Base-by-base conservation (phyloP, 1,284 basidiomycete species). In the Melanopsichium pennsylvanicum region DNA sequence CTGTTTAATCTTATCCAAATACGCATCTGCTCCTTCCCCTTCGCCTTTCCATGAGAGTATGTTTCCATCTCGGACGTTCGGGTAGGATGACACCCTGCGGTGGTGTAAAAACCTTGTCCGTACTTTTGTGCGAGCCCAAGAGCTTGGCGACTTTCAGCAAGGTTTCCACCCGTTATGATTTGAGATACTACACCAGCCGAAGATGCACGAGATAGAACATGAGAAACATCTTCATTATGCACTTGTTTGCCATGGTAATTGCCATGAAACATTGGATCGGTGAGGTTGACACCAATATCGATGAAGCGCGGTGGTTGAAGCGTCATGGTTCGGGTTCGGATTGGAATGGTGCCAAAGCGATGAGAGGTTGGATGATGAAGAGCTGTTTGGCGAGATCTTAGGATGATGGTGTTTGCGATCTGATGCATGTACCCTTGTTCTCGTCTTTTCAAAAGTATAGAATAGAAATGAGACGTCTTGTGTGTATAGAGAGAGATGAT, bases 1-100 rank as follows among this genome's bases (percentile, higher is more conserved):
- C 8, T 42, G 26, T 11, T 32, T 41, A 11, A 78, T 88, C 15
- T 87, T 86, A 43, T 21, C 32, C 7, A 93, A 81, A 75, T 93
- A 94, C 3, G 83, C 88, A 0, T 85, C 85, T 2, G 86, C 89
- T 7, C 83, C n/a, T n/a, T n/a, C n/a, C n/a, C n/a, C n/a, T n/a
- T n/a, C n/a, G n/a, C n/a, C n/a, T n/a, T n/a, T n/a, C n/a, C 85
- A 1, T 82, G 81, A 5, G 36, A 15, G 76, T 86, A 85, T 41
- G 84, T 81, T 31, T 90, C 88, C 67, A 93, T 90, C 77, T 93
- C 89, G 5, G 76, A 81, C 0, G 89, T 87, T n/a, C 90, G 88
- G 7, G 91, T 93, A 0, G 92, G 92, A 81, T 95, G 92, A 68
- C 90, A 90, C 16, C 92, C 92, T 1, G 89, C 87, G 0, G 92